Evolutionary conservation across 2,329 filamentous ascomycete genomes (phyloP).

Genomic region (Apiospora malaysiana): DNA sequence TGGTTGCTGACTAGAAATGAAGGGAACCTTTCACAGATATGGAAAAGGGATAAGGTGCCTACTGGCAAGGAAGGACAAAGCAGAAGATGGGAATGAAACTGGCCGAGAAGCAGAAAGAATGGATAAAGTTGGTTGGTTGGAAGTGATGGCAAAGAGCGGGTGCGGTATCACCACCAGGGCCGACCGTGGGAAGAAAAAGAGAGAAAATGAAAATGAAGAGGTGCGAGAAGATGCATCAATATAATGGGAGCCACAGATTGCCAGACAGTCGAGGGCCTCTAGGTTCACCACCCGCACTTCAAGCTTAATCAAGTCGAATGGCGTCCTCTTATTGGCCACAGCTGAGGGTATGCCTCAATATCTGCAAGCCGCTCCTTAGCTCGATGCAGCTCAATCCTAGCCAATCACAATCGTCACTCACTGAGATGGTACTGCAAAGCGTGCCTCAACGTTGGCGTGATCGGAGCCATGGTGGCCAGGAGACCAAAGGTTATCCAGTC

Average conservation of each 20-base stretch:
- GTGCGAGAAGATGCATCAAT: too few species aligned
- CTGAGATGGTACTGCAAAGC: neutral
- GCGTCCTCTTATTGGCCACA: neutral
- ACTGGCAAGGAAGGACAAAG: too few species aligned
- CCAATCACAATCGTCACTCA: neutral
- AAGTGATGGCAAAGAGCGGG: too few species aligned
- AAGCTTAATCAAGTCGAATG: too few species aligned
- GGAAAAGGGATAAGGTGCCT: too few species aligned
- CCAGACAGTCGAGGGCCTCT: neutral
- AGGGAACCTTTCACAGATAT: too few species aligned
- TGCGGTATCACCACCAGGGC: too few species aligned
- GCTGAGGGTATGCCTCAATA: neutral
- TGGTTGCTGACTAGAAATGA: neutral
- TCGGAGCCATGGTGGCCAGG: neutral
- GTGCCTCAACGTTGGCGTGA: neutral
- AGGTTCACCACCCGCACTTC: neutral
- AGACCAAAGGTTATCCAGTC: neutral
- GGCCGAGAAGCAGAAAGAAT: too few species aligned
- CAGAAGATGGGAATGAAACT: too few species aligned
- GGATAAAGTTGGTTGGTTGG: too few species aligned
- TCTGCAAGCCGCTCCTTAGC: neutral
- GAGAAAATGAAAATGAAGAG: too few species aligned
- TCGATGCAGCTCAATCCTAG: neutral
- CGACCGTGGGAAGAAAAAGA: neutral
- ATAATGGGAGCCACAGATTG: neutral